Evolutionary conservation across 2,329 filamentous ascomycete species (phyloP).

Genomic region (Aspergillus terreus): DNA sequence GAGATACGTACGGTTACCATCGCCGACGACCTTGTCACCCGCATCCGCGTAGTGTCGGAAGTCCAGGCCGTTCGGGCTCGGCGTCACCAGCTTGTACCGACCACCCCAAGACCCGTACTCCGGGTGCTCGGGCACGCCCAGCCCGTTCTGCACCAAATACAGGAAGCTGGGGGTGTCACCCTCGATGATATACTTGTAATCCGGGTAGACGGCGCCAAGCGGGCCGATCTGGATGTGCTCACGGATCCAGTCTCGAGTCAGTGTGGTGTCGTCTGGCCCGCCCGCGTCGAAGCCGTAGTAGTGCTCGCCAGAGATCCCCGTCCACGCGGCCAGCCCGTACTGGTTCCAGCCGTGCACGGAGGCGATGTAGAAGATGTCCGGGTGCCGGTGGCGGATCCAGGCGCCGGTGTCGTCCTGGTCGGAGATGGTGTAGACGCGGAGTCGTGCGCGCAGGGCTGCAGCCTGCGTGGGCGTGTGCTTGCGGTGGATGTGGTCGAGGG

Average conservation of each 20-base stretch:
- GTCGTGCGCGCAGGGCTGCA: conserved; percentile 35
- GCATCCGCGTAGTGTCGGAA: conserved; percentile 30
- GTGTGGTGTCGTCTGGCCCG: conserved; percentile 47
- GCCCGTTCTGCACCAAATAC: conserved; percentile 41
- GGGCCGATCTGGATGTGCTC: conserved; percentile 53
- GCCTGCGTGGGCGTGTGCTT: conserved; percentile 25
- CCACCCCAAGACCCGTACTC: conserved; percentile 45
- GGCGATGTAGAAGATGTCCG: conserved; percentile 54
- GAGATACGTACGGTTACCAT: conserved; percentile 27
- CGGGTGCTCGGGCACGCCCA: conserved; percentile 35
- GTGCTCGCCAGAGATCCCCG: conserved; percentile 51
- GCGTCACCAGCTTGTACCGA: conserved; percentile 29
- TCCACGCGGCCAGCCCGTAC: conserved; percentile 55
- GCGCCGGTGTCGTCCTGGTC: conserved; percentile 57
- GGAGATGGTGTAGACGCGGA: conserved; percentile 55
- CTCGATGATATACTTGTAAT: conserved; percentile 52
- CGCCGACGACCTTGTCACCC: conserved; percentile 32
- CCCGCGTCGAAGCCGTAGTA: conserved; percentile 47
- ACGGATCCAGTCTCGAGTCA: conserved; percentile 51
- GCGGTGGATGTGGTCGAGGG: conserved; percentile 35
- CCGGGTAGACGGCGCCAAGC: conserved; percentile 45
- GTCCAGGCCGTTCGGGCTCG: background rate
- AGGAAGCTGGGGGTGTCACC: conserved; percentile 46
- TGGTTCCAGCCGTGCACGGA: conserved; percentile 56
- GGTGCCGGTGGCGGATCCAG: conserved; percentile 54